Percentiles rank a stretch among this genome's conserved stretches.
Conservation (phyloP, 306 rosid species). For the Lablab purpureus region DNA sequence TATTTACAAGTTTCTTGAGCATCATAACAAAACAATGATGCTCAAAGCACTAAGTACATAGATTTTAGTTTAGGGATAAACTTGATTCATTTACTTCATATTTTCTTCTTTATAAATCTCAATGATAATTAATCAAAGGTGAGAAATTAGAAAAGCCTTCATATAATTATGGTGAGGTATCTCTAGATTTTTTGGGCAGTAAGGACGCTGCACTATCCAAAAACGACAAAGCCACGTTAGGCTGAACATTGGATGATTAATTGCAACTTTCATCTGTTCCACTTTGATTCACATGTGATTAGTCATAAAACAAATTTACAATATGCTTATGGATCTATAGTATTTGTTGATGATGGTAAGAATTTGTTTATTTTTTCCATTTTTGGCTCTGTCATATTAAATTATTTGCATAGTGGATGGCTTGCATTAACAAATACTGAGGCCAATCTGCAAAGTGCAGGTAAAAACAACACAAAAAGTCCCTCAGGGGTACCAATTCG, state of each 20-base stretch:
- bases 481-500: background rate
- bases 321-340: conserved; percentile 33
- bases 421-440: background rate
- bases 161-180: conserved; percentile 17
- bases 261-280: conserved; percentile 38
- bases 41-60: background rate
- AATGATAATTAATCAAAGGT: background rate
- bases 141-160: background rate
- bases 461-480: conserved; percentile 8
- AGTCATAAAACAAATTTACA: background rate
- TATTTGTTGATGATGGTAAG: conserved; percentile 27
- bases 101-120: background rate
- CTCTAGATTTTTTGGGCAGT: background rate
- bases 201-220: conserved; percentile 30
- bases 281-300: conserved; percentile 16
- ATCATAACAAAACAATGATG: background rate
- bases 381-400: conserved; percentile 38
- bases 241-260: conserved; percentile 2
- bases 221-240: background rate
- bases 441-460: conserved; percentile 1
- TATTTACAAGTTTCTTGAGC: conserved; percentile 19
- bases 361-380: conserved; percentile 13
- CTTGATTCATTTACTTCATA: background rate
- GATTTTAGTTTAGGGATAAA: background rate
- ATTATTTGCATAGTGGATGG: conserved; percentile 49